Evolutionary conservation across 768 basidiomycete species (phyloP).

Genomic region (Suillus decipiens): DNA sequence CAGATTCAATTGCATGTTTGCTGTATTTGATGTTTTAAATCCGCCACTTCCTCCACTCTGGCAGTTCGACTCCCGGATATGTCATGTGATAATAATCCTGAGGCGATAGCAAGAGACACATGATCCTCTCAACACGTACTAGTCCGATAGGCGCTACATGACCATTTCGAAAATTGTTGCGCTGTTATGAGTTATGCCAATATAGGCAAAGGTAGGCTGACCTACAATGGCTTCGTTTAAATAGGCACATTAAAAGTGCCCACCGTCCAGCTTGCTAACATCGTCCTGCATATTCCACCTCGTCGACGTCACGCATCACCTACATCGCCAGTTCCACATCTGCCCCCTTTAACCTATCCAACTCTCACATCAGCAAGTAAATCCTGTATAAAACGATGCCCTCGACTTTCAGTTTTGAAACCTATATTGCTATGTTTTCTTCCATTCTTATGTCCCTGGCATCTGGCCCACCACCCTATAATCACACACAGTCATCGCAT

Average conservation of each 20-base stretch:
- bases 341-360: neutral
- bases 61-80: neutral
- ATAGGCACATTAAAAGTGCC: neutral
- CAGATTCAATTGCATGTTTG: neutral
- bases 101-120: neutral
- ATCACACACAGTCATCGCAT: neutral
- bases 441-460: constrained; percentile 1
- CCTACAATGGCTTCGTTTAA: neutral
- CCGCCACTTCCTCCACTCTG: neutral
- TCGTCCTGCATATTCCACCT: neutral
- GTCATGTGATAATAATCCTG: neutral
- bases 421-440: neutral
- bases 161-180: neutral
- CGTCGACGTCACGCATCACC: neutral
- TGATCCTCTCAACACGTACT: neutral
- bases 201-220: neutral
- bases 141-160: neutral
- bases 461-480: constrained; percentile 9
- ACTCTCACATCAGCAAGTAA: too few species aligned
- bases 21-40: neutral
- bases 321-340: too few species aligned
- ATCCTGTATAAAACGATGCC: neutral
- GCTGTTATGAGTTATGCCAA: neutral
- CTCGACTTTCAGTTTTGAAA: neutral
- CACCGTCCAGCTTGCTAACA: neutral